Evolutionary conservation across 805 yeast species (phyloP), one percentile per base, ranked within the genome.

Genomic region (Kodamaea neixiangensis): DNA sequence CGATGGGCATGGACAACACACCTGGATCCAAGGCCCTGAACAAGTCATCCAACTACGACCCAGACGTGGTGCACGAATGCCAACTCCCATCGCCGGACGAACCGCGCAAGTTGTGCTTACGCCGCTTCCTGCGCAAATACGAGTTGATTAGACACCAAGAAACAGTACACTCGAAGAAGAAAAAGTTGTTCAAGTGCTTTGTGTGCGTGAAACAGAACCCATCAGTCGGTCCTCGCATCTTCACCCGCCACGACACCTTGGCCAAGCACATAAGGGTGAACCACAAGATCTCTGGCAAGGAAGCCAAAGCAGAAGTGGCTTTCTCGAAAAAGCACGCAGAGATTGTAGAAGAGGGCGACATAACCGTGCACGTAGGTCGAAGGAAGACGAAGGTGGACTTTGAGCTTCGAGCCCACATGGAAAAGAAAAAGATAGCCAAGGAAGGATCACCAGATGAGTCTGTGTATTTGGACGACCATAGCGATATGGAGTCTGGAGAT

Each of bases 131-230:
- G 18, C 61, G 79, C 47, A 96, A 97, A 15, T 93, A 93, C 65
- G 99, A 93, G 72, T 76, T 93, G 62, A 87, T 92, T 20, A 82
- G 99, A 60, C 99, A 93, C 68, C 97, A 93, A 68, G 96, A 93
- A 62, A 94, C 98, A 0, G 92, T 93, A 49, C 99, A 93, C 67
- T 94, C 97, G 1, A 78, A 87, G 44, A 87, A 86, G 65, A 87
- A 93, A 69, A 87, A 87, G 60, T 83, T 87, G 45, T 94, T 85
- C 75, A 84, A 87, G 64, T 93, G 99, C 68, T 84, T 83, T 58
- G 84, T 87, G 42, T 93, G 99, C 71, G 94, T 87, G 50, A 86
- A 81, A 58, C 84, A 80, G 57, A 77, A 83, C 53, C 80, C 82
- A 22, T 66, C 72, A 44, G 71, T 64, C 29, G 82, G 73, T 2